A percentile compares a stretch with the other conserved stretches of the same genome.
Conservation (phyloP, 2,329 filamentous ascomycete species). For the Xylaria sp. region DNA sequence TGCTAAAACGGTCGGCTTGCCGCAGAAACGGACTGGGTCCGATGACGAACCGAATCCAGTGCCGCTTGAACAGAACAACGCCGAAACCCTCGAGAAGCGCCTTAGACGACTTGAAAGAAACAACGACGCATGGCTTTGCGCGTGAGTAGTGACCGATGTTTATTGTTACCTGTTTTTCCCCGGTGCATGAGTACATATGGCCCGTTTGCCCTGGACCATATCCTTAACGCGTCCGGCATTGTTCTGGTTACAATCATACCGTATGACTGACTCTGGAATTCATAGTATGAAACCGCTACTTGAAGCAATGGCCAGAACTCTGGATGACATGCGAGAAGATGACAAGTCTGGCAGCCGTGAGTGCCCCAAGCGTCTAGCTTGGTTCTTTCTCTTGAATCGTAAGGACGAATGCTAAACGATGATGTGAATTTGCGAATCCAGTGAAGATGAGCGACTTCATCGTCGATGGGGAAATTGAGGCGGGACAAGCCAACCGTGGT, state of each 20-base stretch:
- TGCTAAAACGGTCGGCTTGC: conserved; percentile 17
- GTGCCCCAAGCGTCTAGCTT: background rate
- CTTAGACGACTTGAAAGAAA: conserved; percentile 18
- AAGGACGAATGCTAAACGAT: background rate
- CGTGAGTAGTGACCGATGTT: background rate
- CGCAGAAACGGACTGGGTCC: conserved; percentile 2
- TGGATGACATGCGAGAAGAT: conserved; percentile 20
- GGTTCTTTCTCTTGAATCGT: background rate
- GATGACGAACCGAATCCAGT: conserved; percentile 1
- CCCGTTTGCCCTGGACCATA: background rate
- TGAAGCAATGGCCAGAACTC: conserved; percentile 18
- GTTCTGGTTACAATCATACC: background rate
- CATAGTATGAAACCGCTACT: conserved; percentile 19
- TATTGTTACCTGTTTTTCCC: background rate
- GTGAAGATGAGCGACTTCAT: conserved; percentile 23
- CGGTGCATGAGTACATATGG: background rate
- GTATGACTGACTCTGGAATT: background rate
- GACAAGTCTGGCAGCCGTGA: conserved; percentile 16
- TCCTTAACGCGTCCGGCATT: background rate
- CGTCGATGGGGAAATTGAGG: conserved; percentile 20
- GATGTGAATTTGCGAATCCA: background rate
- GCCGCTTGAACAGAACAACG: conserved; percentile 9
- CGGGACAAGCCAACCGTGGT: conserved; percentile 12
- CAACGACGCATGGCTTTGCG: conserved; percentile 22
- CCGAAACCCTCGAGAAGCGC: conserved; percentile 19